phyloP scores from a whole-genome alignment of 2,329 filamentous ascomycete species.

The Stemphylium lycopersici region DNA sequence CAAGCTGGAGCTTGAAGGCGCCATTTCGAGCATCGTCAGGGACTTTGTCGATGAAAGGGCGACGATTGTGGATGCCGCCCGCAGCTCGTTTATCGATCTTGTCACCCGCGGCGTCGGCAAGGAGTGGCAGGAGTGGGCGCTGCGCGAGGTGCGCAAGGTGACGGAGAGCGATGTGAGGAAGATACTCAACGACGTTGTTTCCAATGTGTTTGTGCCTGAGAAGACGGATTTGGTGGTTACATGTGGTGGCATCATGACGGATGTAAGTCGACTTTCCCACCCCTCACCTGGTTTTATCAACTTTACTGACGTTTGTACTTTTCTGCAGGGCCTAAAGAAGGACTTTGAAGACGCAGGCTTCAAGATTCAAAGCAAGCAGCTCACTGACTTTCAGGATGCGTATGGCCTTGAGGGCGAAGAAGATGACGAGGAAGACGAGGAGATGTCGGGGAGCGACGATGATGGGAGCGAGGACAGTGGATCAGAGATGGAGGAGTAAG shows the following conservation, averaged over 20 bases:
- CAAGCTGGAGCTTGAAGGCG: conserved; percentile 82
- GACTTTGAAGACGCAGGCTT: conserved; percentile 79
- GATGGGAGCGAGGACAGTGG: conserved; percentile 32
- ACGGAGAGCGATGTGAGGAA: conserved; percentile 76
- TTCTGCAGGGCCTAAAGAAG: conserved; percentile 70
- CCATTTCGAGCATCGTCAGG: conserved; percentile 87
- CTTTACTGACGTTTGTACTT: conserved; percentile 8
- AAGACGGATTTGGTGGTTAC: conserved; percentile 87
- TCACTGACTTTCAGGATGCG: conserved; percentile 85
- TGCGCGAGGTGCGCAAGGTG: conserved; percentile 78
- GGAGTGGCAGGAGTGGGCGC: conserved; percentile 77
- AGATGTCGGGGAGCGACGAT: conserved; percentile 54
- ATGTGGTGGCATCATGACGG: conserved; percentile 82
- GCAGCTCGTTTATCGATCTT: conserved; percentile 80
- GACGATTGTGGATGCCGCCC: conserved; percentile 81
- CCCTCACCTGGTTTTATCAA: no score
- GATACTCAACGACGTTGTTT: conserved; percentile 74
- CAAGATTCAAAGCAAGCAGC: conserved; percentile 72
- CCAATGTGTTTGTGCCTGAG: conserved; percentile 79
- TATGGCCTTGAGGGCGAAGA: conserved; percentile 76
- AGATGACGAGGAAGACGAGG: conserved; percentile 62
- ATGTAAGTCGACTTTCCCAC: conserved; percentile 74
- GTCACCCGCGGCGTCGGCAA: conserved; percentile 77
- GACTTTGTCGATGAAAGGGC: conserved; percentile 86
- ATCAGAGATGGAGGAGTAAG: conserved; percentile 36